phyloP scores from a whole-genome alignment of 2,329 filamentous ascomycete genomes.

The Aspergillus felis region DNA sequence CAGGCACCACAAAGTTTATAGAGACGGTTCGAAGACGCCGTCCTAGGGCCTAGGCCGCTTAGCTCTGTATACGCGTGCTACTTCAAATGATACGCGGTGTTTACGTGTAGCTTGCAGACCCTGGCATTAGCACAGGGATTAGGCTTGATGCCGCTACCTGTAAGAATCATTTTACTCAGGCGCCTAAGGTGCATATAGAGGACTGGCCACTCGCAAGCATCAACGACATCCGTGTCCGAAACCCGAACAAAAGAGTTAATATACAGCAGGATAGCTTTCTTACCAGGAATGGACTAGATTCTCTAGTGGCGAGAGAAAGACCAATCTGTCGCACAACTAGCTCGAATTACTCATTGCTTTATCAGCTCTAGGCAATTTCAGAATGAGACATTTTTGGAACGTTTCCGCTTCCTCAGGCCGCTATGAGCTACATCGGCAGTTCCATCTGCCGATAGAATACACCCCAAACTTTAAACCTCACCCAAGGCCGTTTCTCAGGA shows the following conservation, averaged over 20 bases:
- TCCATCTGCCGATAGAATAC: neutral
- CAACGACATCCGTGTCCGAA: too few relatives aligned
- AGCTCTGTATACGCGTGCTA: too few relatives aligned
- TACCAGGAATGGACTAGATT: neutral
- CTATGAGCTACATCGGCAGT: neutral
- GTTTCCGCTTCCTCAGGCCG: neutral
- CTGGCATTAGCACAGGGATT: neutral
- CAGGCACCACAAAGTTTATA: too few relatives aligned
- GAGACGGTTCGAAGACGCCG: too few relatives aligned
- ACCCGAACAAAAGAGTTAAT: too few relatives aligned
- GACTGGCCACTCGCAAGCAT: too few relatives aligned
- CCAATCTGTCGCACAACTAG: too few relatives aligned
- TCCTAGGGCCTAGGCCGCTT: too few relatives aligned
- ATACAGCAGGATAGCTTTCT: too few relatives aligned
- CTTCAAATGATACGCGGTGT: too few relatives aligned
- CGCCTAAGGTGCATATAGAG: neutral
- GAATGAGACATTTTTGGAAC: neutral
- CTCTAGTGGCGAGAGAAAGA: too few relatives aligned
- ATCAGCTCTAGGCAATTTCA: neutral
- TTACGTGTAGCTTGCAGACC: too few relatives aligned
- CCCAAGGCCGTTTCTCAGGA: neutral
- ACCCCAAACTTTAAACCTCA: neutral
- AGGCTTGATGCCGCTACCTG: neutral
- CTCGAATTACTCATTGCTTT: neutral
- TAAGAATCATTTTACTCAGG: neutral